Percentiles rank a stretch among this genome's conserved stretches.
These are phyloP conservation scores for Colletotrichum tropicicola DNA, from an alignment of 2,329 filamentous ascomycete species.

Conservation along the genomic window DNA sequence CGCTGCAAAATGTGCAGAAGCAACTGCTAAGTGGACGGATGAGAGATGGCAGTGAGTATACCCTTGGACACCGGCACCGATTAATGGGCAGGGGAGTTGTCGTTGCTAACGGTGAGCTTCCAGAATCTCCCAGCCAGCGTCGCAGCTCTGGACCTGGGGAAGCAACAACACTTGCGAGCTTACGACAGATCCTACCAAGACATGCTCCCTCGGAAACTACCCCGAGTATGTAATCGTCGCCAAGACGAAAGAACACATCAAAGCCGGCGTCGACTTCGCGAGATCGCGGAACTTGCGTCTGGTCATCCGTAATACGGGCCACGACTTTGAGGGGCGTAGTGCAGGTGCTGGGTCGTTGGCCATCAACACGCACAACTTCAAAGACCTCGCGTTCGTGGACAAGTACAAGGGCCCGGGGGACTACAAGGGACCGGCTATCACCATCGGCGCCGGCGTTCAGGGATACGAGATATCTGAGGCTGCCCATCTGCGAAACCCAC, in stretches of 20 bases:
- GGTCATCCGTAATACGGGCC: constrained; percentile 65
- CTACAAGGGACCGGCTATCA: constrained; percentile 62
- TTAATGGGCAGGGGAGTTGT: not conserved
- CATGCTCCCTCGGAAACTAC: constrained; percentile 50
- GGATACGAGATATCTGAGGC: constrained; percentile 53
- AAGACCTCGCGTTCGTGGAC: constrained; percentile 52
- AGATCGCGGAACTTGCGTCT: constrained; percentile 56
- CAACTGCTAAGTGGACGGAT: constrained; percentile 40
- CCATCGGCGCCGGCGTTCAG: constrained; percentile 62
- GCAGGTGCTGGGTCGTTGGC: constrained; percentile 68
- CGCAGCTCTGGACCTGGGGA: constrained; percentile 50
- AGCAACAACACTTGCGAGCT: constrained; percentile 51
- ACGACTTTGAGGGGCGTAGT: constrained; percentile 67
- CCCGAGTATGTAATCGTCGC: constrained; percentile 42
- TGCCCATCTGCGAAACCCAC: constrained; percentile 47
- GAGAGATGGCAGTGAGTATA: constrained; percentile 48
- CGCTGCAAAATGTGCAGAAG: constrained; percentile 42
- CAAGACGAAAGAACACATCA: constrained; percentile 33
- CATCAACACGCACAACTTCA: constrained; percentile 66
- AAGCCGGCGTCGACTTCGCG: constrained; percentile 43
- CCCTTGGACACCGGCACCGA: no score
- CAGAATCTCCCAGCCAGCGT: constrained; percentile 39
- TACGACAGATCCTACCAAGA: constrained; percentile 40
- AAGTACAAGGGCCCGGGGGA: constrained; percentile 41
- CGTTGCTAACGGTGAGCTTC: constrained; percentile 14